Conservation (phyloP, 331 rosid genomes). For the Pyracantha coccinea region DNA sequence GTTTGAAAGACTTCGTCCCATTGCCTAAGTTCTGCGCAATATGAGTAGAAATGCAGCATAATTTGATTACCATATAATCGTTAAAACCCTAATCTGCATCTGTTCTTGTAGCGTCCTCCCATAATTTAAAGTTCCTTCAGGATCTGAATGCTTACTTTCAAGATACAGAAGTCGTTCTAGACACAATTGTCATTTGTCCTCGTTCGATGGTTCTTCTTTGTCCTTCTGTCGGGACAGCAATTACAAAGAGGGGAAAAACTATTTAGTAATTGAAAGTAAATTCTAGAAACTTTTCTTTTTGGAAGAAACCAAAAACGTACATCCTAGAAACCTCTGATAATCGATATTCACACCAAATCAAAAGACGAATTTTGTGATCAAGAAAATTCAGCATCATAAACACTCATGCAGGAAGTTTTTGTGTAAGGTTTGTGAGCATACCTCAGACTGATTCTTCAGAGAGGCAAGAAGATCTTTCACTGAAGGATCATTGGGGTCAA, state of each 20-base stretch:
- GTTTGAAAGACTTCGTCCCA: slow-evolving; percentile 1
- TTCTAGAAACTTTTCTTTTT: neutral
- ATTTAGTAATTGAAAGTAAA: neutral
- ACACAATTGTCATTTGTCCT: slow-evolving; percentile 40
- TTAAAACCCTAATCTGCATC: neutral
- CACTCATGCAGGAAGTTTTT: neutral
- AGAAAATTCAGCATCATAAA: neutral
- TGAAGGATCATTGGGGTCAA: slow-evolving; percentile 92
- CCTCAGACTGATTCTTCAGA: slow-evolving; percentile 78
- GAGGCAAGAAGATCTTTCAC: slow-evolving; percentile 93
- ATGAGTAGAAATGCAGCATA: neutral
- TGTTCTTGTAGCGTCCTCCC: slow-evolving; percentile 1
- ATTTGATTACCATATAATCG: neutral
- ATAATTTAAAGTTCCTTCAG: neutral
- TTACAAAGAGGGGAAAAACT: neutral
- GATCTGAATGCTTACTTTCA: slow-evolving; percentile 6
- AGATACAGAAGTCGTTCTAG: neutral
- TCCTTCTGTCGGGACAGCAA: slow-evolving; percentile 43
- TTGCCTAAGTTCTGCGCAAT: neutral
- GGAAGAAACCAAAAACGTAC: neutral
- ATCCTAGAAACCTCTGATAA: neutral
- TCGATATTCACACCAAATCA: neutral
- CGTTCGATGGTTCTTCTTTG: slow-evolving; percentile 52
- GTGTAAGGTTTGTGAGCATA: slow-evolving; percentile 7
- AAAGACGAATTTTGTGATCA: neutral